Conservation (phyloP, 148 eudicot species). For the Diospyros lotus region DNA sequence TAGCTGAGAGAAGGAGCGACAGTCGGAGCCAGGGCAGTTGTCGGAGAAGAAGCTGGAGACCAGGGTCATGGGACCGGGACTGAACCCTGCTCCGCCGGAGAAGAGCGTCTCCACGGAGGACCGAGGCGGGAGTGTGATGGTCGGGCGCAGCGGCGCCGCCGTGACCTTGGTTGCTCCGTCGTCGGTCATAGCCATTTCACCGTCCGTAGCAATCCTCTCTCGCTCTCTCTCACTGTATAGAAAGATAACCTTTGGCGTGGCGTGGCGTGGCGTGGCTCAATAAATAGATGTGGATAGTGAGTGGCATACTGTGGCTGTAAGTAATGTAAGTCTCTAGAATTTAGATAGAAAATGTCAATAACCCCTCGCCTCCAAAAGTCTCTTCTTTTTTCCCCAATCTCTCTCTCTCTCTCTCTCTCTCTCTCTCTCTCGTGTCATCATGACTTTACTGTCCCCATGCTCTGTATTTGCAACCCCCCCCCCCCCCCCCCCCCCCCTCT, state of each 20-base stretch:
- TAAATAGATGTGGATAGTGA: background rate
- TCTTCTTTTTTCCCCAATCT: no score
- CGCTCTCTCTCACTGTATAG: background rate
- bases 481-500: no score
- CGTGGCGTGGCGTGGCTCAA: background rate
- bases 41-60: slow-evolving; percentile 64
- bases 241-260: no score
- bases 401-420: no score
- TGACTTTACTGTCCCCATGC: no score
- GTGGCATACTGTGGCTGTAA: no score
- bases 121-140: slow-evolving; percentile 41
- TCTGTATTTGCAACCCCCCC: no score
- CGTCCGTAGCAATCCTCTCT: background rate
- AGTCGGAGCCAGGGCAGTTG: slow-evolving; percentile 30
- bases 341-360: no score
- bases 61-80: slow-evolving; percentile 59
- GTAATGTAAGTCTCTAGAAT: no score
- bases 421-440: no score
- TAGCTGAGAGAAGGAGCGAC: slow-evolving; percentile 76
- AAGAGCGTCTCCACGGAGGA: slow-evolving; percentile 33
- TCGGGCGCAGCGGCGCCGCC: slow-evolving; percentile 25
- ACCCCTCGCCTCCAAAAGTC: no score
- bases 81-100: slow-evolving; percentile 27
- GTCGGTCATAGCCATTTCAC: slow-evolving; percentile 21
- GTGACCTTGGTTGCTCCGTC: slow-evolving; percentile 18